A percentile compares a stretch with the other conserved stretches of the same genome.
These are phyloP conservation scores for Vanrija sp. DNA, from an alignment of 1,284 basidiomycete genomes.

Conservation along the genomic window DNA sequence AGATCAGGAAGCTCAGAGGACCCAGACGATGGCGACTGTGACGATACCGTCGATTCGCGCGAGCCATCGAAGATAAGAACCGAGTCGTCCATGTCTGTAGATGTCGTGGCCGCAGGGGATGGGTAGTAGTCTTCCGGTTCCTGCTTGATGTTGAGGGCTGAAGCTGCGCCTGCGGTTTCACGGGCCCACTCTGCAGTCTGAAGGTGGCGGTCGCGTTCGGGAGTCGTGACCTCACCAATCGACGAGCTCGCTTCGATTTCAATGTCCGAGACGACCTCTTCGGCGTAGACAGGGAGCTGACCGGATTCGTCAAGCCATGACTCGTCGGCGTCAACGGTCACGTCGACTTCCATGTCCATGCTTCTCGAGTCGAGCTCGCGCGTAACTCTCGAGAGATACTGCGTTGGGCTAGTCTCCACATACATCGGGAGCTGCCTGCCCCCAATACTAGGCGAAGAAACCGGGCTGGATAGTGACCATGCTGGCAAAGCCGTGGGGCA, in stretches of 20 bases:
- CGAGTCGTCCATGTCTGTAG: constrained; percentile 19
- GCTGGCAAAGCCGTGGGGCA: constrained; percentile 26
- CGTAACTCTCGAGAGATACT: constrained; percentile 18
- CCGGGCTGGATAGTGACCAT: constrained; percentile 37
- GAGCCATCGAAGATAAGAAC: constrained; percentile 5
- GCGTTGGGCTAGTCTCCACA: constrained; percentile 26
- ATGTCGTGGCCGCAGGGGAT: constrained; percentile 28
- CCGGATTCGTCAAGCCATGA: constrained; percentile 40
- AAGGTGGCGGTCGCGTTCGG: constrained; percentile 37
- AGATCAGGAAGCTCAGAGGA: constrained; percentile 29
- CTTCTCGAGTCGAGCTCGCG: constrained; percentile 21
- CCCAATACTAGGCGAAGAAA: constrained; percentile 30
- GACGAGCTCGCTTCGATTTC: constrained; percentile 27
- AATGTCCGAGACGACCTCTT: constrained; percentile 37
- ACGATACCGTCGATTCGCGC: constrained; percentile 15
- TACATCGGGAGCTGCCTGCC: constrained; percentile 10
- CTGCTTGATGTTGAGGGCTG: constrained; percentile 33
- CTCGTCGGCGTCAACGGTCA: constrained; percentile 24
- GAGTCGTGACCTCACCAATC: constrained; percentile 32
- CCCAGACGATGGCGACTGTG: constrained; percentile 25
- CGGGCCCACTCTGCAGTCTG: constrained; percentile 43
- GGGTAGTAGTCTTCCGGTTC: constrained; percentile 40
- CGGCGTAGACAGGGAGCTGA: constrained; percentile 41
- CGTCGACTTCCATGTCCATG: constrained; percentile 28
- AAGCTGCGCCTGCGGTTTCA: constrained; percentile 23